phyloP scores from a whole-genome alignment of 306 rosid species.

The Delonix regia region DNA sequence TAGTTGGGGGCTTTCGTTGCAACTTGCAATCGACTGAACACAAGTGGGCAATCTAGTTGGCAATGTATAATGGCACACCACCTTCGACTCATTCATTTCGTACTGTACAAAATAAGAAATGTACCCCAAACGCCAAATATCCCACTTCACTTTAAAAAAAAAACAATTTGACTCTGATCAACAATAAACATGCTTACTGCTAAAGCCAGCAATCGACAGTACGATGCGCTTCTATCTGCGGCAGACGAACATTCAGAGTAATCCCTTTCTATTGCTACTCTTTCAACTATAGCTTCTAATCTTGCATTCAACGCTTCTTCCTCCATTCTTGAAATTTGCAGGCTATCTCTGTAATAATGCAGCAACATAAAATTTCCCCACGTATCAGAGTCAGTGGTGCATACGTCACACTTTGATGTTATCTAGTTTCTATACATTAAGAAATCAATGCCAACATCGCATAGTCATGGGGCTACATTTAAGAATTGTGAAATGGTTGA shows the following conservation, averaged over 20 bases:
- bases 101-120: not conserved
- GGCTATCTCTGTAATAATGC: slow-evolving; percentile 62
- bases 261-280: slow-evolving; percentile 34
- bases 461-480: slow-evolving; percentile 16
- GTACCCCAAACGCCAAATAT: not conserved
- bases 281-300: slow-evolving; percentile 38
- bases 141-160: not conserved
- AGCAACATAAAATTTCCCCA: not conserved
- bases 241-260: slow-evolving; percentile 59
- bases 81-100: slow-evolving; percentile 12
- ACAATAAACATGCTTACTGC: slow-evolving; percentile 56
- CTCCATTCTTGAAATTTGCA: slow-evolving; percentile 66
- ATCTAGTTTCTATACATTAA: not conserved
- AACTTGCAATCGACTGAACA: slow-evolving; percentile 3
- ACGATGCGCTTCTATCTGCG: slow-evolving; percentile 68
- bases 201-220: slow-evolving; percentile 76
- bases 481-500: slow-evolving; percentile 16
- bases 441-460: not conserved
- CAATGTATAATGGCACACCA: slow-evolving; percentile 1
- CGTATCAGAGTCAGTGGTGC: not conserved
- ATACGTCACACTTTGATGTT: not conserved
- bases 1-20: not conserved
- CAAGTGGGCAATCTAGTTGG: slow-evolving; percentile 10
- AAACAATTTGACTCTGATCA: not conserved
- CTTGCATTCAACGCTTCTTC: slow-evolving; percentile 41